Evolutionary conservation across 176 grass and related monocot species (phyloP).

Genomic region (Thinopyrum elongatum): DNA sequence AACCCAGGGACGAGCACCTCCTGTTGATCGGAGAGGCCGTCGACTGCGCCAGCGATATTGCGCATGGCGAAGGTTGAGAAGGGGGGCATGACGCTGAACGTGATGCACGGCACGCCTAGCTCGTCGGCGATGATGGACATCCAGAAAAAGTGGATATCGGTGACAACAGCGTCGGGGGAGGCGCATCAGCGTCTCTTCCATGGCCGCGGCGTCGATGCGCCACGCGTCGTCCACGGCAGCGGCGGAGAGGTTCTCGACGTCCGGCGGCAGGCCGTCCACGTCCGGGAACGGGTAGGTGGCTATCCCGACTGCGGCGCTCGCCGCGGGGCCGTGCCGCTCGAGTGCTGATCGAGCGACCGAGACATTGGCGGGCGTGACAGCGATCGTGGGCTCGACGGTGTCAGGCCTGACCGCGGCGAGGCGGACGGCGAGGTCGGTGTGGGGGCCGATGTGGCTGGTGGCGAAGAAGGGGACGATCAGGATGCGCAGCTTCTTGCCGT

Average conservation of each 20-base stretch:
- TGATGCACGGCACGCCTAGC: no score
- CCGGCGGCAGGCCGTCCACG: background rate
- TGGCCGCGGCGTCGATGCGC: background rate
- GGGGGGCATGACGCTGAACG: no score
- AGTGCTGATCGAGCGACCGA: background rate
- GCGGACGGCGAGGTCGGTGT: conserved; percentile 29
- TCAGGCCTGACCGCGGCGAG: background rate
- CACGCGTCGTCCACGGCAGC: no score
- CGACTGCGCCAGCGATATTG: no score
- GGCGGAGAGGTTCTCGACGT: conserved; percentile 9
- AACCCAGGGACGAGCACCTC: no score
- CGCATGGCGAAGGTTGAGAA: no score
- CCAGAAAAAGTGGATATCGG: conserved; percentile 28
- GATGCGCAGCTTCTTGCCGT: conserved; percentile 7
- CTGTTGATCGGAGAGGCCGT: no score
- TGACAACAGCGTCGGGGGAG: conserved; percentile 28
- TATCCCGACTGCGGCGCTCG: background rate
- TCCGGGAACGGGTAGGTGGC: conserved; percentile 7
- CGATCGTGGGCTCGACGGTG: conserved; percentile 24
- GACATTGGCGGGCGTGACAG: conserved; percentile 21
- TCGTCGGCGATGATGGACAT: background rate
- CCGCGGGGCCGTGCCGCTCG: background rate
- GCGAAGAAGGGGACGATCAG: conserved; percentile 29
- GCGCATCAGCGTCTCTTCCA: background rate
- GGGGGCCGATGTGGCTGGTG: background rate